These are phyloP conservation scores for Xylariaceae sp. DNA, from an alignment of 2,329 filamentous ascomycete species.

Conservation along the genomic window DNA sequence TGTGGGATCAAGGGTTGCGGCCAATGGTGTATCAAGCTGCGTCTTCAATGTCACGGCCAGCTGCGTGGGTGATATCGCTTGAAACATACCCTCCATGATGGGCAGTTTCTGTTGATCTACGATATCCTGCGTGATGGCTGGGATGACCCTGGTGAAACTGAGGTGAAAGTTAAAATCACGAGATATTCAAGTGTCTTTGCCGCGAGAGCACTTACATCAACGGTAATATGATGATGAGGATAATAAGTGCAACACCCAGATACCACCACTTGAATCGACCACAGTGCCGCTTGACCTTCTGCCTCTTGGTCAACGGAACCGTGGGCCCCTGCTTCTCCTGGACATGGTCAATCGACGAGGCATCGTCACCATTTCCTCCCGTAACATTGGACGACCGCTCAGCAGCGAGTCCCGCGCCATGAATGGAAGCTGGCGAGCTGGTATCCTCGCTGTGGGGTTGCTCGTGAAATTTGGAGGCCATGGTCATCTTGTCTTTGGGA, in stretches of 20 bases:
- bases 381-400: slow-evolving; percentile 14
- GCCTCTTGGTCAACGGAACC: slow-evolving; percentile 28
- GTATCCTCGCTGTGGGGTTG: slow-evolving; percentile 25
- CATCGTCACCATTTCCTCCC: slow-evolving; percentile 19
- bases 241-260: slow-evolving; percentile 33
- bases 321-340: slow-evolving; percentile 25
- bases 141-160: slow-evolving; percentile 43
- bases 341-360: slow-evolving; percentile 27
- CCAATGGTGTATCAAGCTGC: slow-evolving; percentile 35
- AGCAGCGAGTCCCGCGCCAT: slow-evolving; percentile 21
- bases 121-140: slow-evolving; percentile 41
- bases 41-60: slow-evolving; percentile 36
- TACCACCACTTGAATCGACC: slow-evolving; percentile 42
- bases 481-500: slow-evolving; percentile 21
- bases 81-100: slow-evolving; percentile 34
- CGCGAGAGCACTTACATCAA: slow-evolving; percentile 37
- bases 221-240: slow-evolving; percentile 42
- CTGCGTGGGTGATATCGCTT: slow-evolving; percentile 30
- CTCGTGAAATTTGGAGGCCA: slow-evolving; percentile 29
- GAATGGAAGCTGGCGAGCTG: slow-evolving; percentile 24
- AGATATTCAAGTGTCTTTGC: background rate
- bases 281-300: slow-evolving; percentile 39
- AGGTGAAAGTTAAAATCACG: slow-evolving; percentile 4
- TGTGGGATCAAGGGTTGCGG: slow-evolving; percentile 35
- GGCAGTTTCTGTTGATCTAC: slow-evolving; percentile 39